phyloP scores from a whole-genome alignment of 768 basidiomycete species.

The Mycena belliarum region DNA sequence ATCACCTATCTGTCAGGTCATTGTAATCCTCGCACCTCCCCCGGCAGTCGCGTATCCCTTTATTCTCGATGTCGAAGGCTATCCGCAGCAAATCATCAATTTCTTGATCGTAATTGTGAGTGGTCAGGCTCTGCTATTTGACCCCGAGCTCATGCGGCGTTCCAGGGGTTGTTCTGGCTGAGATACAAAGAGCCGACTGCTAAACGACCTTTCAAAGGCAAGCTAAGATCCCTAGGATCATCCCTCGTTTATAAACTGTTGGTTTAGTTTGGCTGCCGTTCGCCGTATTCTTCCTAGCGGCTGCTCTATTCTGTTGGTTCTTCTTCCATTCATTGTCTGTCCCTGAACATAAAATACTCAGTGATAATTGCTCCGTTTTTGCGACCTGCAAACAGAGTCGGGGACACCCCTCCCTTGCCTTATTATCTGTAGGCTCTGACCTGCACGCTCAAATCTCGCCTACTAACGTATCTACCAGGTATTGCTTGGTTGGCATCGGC shows the following conservation, averaged over 20 bases:
- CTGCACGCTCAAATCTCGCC: neutral
- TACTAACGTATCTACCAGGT: slow-evolving; percentile 38
- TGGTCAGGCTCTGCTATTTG: neutral
- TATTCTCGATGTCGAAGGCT: slow-evolving; percentile 57
- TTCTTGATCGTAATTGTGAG: slow-evolving; percentile 58
- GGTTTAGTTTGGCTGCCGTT: slow-evolving; percentile 54
- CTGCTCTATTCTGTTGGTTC: slow-evolving; percentile 49
- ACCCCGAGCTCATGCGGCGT: neutral
- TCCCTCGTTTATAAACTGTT: neutral
- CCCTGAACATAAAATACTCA: slow-evolving; percentile 20
- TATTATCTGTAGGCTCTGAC: slow-evolving; percentile 51
- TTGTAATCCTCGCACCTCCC: slow-evolving; percentile 58
- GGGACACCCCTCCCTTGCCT: slow-evolving; percentile 61
- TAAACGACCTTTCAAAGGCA: slow-evolving; percentile 55
- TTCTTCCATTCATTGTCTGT: neutral
- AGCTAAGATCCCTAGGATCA: too few species aligned
- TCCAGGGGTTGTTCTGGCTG: slow-evolving; percentile 56
- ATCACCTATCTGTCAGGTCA: slow-evolving; percentile 30
- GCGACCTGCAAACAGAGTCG: slow-evolving; percentile 51
- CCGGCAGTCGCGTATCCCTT: slow-evolving; percentile 57
- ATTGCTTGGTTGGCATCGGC: slow-evolving; percentile 54
- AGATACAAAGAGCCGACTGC: slow-evolving; percentile 50
- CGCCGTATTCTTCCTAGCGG: slow-evolving; percentile 55
- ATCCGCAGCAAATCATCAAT: slow-evolving; percentile 57
- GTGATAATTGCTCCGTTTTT: slow-evolving; percentile 60